Conservation (phyloP, 2,329 filamentous ascomycete species). For the Ophiostoma montium region DNA sequence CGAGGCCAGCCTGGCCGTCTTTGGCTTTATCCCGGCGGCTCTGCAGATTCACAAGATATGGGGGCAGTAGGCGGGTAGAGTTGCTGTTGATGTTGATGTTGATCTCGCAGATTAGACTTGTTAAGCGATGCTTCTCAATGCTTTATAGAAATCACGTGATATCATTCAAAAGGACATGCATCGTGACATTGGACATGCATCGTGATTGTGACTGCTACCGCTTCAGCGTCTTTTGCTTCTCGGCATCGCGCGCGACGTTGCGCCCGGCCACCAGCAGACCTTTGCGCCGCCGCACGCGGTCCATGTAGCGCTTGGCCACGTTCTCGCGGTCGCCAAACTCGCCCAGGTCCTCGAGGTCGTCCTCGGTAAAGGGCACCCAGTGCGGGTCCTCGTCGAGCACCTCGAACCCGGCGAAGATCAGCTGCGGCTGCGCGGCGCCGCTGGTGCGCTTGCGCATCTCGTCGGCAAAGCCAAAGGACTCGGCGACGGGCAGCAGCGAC, state of each 20-base stretch:
- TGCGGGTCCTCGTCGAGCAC: slow-evolving; percentile 91
- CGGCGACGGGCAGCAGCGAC: slow-evolving; percentile 76
- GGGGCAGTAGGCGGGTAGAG: slow-evolving; percentile 14
- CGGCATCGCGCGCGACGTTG: slow-evolving; percentile 67
- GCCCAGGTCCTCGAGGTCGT: slow-evolving; percentile 89
- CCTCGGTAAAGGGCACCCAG: slow-evolving; percentile 94
- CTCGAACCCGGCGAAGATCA: slow-evolving; percentile 88
- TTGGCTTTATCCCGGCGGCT: slow-evolving; percentile 30
- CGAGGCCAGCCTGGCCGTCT: slow-evolving; percentile 26
- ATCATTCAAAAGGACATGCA: too few species aligned
- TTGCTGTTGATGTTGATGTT: background rate
- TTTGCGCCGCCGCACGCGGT: slow-evolving; percentile 74
- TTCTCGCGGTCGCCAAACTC: slow-evolving; percentile 91
- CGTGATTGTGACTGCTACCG: slow-evolving; percentile 24
- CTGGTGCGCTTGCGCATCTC: slow-evolving; percentile 92
- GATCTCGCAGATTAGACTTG: too few species aligned
- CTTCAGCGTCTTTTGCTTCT: slow-evolving; percentile 72
- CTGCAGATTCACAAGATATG: slow-evolving; percentile 33
- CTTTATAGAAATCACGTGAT: too few species aligned
- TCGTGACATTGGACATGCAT: too few species aligned
- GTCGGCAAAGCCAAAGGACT: slow-evolving; percentile 90
- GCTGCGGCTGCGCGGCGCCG: slow-evolving; percentile 79
- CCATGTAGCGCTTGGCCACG: slow-evolving; percentile 92
- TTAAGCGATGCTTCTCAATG: too few species aligned
- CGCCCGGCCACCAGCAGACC: slow-evolving; percentile 71